Evolutionary conservation across 495 filamentous ascomycete genomes (phyloP).

Genomic region (Parathielavia hyrcaniae): DNA sequence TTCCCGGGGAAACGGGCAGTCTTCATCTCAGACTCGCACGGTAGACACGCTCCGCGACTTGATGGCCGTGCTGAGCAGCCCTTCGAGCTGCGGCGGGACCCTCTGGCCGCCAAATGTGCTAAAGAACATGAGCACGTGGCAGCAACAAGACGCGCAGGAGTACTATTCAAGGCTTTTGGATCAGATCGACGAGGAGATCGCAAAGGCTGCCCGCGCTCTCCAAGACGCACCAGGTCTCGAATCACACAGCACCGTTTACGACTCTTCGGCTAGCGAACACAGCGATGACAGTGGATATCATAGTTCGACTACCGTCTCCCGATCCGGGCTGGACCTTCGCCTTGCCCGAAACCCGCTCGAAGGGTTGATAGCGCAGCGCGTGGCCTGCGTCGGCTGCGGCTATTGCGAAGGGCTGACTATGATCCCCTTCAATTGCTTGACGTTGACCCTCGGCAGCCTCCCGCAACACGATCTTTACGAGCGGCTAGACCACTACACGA

Average conservation of each 20-base stretch:
- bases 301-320: constrained; percentile 29
- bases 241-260: constrained; percentile 26
- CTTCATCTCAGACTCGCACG: constrained; percentile 24
- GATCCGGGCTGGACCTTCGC: constrained; percentile 21
- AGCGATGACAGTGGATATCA: constrained; percentile 48
- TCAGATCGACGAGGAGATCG: constrained; percentile 73
- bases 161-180: constrained; percentile 89
- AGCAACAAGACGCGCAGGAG: constrained; percentile 98
- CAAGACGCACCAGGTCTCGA: constrained; percentile 35
- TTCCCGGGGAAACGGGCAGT: constrained; percentile 30
- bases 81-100: constrained; percentile 58
- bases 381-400: constrained; percentile 80
- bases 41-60: constrained; percentile 54
- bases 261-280: constrained; percentile 38
- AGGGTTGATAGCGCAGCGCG: constrained; percentile 80
- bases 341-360: constrained; percentile 60
- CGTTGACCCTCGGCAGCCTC: constrained; percentile 62
- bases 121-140: constrained; percentile 84
- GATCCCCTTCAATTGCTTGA: constrained; percentile 91
- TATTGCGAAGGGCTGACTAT: constrained; percentile 80
- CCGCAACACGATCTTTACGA: constrained; percentile 60
- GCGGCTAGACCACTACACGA: constrained; percentile 77
- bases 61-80: constrained; percentile 59
- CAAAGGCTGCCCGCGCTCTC: constrained; percentile 40
- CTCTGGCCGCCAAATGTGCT: constrained; percentile 72